Evolutionary conservation across 305 asterid species (phyloP).

Genomic region (Fraxinus greggii): DNA sequence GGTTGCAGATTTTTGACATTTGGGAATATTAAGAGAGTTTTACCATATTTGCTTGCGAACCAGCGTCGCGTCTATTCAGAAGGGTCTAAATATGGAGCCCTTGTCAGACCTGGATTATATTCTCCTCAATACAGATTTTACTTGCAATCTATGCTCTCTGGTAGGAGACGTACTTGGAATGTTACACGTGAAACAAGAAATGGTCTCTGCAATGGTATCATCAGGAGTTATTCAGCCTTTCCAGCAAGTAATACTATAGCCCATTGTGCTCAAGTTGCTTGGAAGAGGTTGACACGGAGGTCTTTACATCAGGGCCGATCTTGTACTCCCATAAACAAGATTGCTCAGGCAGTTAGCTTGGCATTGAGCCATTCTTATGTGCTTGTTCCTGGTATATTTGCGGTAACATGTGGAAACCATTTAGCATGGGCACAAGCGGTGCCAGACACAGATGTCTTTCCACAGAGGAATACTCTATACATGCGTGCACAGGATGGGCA

Average conservation of each 20-base stretch:
- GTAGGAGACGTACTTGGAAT: conserved; percentile 41
- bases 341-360: conserved; percentile 81
- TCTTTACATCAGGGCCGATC: conserved; percentile 32
- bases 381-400: conserved; percentile 66
- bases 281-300: conserved; percentile 52
- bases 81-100: conserved; percentile 42
- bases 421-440: conserved; percentile 56
- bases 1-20: conserved; percentile 59
- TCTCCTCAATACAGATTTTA: conserved; percentile 47
- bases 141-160: conserved; percentile 36
- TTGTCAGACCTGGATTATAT: conserved; percentile 29
- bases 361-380: conserved; percentile 62
- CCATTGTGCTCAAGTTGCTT: conserved; percentile 52
- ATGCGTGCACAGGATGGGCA: conserved; percentile 67
- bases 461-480: conserved; percentile 47
- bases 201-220: conserved; percentile 21
- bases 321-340: conserved; percentile 40
- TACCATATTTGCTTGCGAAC: conserved; percentile 29
- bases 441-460: conserved; percentile 37
- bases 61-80: conserved; percentile 26
- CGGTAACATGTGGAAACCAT: conserved; percentile 54
- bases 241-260: conserved; percentile 40
- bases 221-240: conserved; percentile 42
- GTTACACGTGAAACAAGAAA: conserved; percentile 29
- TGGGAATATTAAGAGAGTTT: conserved; percentile 44